Base-by-base conservation (phyloP, 2,329 filamentous ascomycete species). In the Monosporascus sp. region DNA sequence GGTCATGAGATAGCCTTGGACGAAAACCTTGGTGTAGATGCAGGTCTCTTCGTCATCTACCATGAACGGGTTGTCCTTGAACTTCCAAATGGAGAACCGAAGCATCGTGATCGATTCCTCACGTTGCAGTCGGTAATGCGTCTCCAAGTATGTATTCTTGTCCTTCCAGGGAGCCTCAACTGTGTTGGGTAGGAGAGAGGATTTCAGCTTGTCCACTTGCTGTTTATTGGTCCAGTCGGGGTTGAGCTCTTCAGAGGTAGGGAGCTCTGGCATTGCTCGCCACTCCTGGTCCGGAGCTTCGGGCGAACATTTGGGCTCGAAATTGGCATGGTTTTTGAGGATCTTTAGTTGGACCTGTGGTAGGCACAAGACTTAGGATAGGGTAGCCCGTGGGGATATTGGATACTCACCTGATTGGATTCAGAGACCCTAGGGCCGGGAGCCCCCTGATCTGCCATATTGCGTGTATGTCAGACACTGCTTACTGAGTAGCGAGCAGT, bases 71-170 rank as follows among this genome's bases (percentile, higher is more conserved):
- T 78, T 63, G 1, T 68, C 58, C 24, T 75, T 78, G 52, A 88
- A 79, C 14, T 76, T 70, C 0, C 73, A 70, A 1, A 96, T 78
- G 0, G 88, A 85, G 56, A 83, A 78, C 7, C 91, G 80, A 0
- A 96, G 74, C 1, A 85, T 79, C 14, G 87, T 80, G 3, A 89
- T 74, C 0, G 84, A 81, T 64, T 96, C 91, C 63, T 91, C 88
- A 3, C 91, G 80, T 7, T 91, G 76, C 2, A 96, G 78, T 3
- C 83, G 75, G 64, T 94, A 96, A 49, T 95, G 89, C 0, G 83
- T 79, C 35, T 82, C 74, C 0, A 96, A 74, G 54, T 96, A 96
- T 0, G 78, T 74, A 1, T 83, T 76, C 46, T 81, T 86, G 5
- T 76, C 82, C 0, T 70, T 58, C 76, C 86, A 93, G 0, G 84